Base-by-base conservation (phyloP, 1,284 basidiomycete genomes). In the Apiotrichum montevideense region DNA sequence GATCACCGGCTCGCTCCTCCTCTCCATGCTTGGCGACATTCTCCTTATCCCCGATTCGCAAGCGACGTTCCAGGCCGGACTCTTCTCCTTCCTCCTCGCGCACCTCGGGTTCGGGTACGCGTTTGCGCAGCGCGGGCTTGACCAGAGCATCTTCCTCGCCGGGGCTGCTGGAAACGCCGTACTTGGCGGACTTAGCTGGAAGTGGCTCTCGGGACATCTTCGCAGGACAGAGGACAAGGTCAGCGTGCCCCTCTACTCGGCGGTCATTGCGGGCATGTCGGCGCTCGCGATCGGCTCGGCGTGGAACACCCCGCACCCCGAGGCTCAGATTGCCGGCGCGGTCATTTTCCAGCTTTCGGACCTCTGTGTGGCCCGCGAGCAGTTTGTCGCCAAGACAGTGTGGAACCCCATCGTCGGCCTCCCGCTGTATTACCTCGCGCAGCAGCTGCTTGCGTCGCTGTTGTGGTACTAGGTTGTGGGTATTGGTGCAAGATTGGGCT, bases 51-150 rank as follows among this genome's bases (percentile, higher is more conserved):
- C 41, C 35, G 40, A 51, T 45, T 54, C 52, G 34, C 42, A 33
- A 4, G 47, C 11, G 2, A 47, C 41, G 37, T 62, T 62, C 57
- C 43, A 54, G 45, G 57, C 52, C 2, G 58, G 61, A 11, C 57
- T 63, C 15, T 48, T 52, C 51, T 40, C 57, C 9, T 63, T 63
- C 53, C 55, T 63, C 48, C 53, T 63, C 53, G 61, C 47, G 11
- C 61, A 59, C 50, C 29, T 59, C 15, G 61, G 53, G 6, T 63
- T 55, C 53, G 58, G 35, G 14, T 32, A 51, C 14, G 51, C 54
- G 14, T 63, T 59, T 35, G 35, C 35, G 35, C 42, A 47, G 14
- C 44, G 54, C 8, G 61, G 53, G 9, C 29, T 46, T 3, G 43
- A 41, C 41, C 43, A 46, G 14, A 21, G 43, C 6, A 9, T 15